Evolutionary conservation across 176 grass and related monocot species (phyloP), one percentile per base, ranked within the genome.

Genomic region (Rhipidocladum racemiflorum): DNA sequence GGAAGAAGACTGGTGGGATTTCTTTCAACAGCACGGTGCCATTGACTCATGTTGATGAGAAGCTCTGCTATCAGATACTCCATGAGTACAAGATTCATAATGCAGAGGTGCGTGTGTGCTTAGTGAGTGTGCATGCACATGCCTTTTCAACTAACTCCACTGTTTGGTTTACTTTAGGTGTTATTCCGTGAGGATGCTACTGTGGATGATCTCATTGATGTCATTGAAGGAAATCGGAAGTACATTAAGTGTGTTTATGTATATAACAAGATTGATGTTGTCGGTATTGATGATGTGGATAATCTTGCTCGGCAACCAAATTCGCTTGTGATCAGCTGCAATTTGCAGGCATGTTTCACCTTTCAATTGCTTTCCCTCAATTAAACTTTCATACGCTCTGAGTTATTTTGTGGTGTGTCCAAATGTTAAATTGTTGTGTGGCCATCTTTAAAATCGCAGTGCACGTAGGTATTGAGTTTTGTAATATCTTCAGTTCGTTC

Each of bases 21-120:
- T 95, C 92, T 54, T 99, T 95, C 85, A 99, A 99, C 76, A 95
- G 91, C 64, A 99, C 89, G 0, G 29, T 21, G 40, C 64, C 92
- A 72, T 88, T 99, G 81, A 93, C 90, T 53, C 92, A 95, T 93
- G 86, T 99, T 76, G 96, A 99, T 76, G 96, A 95, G 87, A 99
- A 99, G 61, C 96, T 99, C 68, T 95, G 96, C 83, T 95, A 99
- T 78, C 96, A 99, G 85, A 99, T 95, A 75, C 36, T 99, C 70
- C 96, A 99, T 2, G 96, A 95, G 68, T 99, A 99, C 85, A 99
- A 99, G 79, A 95, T 99, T 88, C 96, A 99, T 72, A 99, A 99
- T 84, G 96, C 96, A 80, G 96, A 99, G 92, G 92, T 92, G 49
- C 0, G 44, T 55, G 30, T 18, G 35, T 18, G 29, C 32, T 63